A percentile compares a stretch with the other conserved stretches of the same genome.
phyloP scores from a whole-genome alignment of 306 rosid genomes.

The Crotalaria pallida region DNA sequence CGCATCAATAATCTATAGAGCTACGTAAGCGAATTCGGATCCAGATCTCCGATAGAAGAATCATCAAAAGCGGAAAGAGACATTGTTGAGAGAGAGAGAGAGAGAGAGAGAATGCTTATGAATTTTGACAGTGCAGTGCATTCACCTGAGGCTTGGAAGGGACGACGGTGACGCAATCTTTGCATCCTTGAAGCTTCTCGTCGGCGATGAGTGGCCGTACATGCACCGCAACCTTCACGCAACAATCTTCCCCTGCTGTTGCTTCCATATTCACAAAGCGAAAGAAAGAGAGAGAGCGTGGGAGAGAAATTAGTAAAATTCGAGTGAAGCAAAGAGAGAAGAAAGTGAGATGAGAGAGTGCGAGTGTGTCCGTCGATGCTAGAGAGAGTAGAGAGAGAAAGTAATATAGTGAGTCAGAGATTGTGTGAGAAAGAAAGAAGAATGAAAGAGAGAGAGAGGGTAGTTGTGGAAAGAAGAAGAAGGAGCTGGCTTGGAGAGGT shows the following conservation, averaged over 20 bases:
- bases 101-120: constrained; percentile 23
- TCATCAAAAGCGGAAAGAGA: constrained; percentile 11
- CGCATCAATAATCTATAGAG: background rate
- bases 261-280: constrained; percentile 61
- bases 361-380: too few relatives aligned
- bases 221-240: constrained; percentile 94
- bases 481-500: constrained; percentile 14
- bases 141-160: constrained; percentile 93
- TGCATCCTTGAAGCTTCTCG: constrained; percentile 95
- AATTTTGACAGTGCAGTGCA: constrained; percentile 8
- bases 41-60: constrained; percentile 37
- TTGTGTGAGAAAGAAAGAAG: constrained; percentile 19
- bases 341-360: too few relatives aligned
- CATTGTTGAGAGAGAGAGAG: constrained; percentile 11
- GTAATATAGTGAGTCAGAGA: constrained; percentile 24
- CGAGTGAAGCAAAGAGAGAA: too few relatives aligned
- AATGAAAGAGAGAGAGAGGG: constrained; percentile 24
- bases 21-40: constrained; percentile 27
- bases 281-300: background rate
- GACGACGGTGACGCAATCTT: constrained; percentile 92
- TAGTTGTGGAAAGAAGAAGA: constrained; percentile 30
- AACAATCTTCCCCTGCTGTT: constrained; percentile 92
- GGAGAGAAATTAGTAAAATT: background rate
- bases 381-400: constrained; percentile 34
- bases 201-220: constrained; percentile 92